Percentiles rank a stretch among this genome's conserved stretches.
These are phyloP conservation scores for Russula foetens DNA, from an alignment of 768 basidiomycete genomes.

Conservation along the genomic window DNA sequence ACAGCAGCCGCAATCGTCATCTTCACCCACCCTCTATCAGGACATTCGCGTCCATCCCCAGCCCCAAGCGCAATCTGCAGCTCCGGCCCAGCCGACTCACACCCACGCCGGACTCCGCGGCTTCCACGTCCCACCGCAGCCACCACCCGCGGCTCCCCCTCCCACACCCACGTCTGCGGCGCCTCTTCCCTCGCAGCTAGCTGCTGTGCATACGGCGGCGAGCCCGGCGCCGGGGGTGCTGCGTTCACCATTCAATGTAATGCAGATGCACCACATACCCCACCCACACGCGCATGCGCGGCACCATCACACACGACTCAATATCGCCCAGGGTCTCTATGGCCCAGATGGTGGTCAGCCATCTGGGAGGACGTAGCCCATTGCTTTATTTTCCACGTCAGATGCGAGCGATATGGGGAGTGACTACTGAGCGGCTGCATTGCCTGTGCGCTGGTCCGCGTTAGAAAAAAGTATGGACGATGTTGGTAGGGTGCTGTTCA, in stretches of 20 bases:
- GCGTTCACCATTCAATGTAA: conserved; percentile 47
- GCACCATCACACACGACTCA: conserved; percentile 53
- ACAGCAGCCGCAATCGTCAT: conserved; percentile 20
- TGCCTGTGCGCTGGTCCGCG: background rate
- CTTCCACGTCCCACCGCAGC: conserved; percentile 6
- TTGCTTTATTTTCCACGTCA: background rate
- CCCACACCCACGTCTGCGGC: conserved; percentile 4
- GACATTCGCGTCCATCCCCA: conserved; percentile 20
- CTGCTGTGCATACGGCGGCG: conserved; percentile 1
- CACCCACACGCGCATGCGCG: conserved; percentile 74
- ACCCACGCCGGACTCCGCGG: conserved; percentile 9
- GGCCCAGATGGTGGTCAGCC: background rate
- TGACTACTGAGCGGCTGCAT: background rate
- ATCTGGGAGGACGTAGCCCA: background rate
- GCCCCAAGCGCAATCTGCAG: background rate
- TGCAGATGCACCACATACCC: conserved; percentile 73
- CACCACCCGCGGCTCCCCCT: background rate
- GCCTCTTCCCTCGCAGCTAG: conserved; percentile 2
- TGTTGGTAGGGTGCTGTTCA: background rate
- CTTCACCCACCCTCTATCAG: conserved; percentile 16
- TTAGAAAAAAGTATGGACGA: background rate
- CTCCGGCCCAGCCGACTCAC: conserved; percentile 6
- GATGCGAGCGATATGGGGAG: background rate
- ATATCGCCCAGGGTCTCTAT: conserved; percentile 27
- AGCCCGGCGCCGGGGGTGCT: conserved; percentile 30